Evolutionary conservation across 2,329 filamentous ascomycete genomes (phyloP).

Genomic region (Leptographium wingfieldii): DNA sequence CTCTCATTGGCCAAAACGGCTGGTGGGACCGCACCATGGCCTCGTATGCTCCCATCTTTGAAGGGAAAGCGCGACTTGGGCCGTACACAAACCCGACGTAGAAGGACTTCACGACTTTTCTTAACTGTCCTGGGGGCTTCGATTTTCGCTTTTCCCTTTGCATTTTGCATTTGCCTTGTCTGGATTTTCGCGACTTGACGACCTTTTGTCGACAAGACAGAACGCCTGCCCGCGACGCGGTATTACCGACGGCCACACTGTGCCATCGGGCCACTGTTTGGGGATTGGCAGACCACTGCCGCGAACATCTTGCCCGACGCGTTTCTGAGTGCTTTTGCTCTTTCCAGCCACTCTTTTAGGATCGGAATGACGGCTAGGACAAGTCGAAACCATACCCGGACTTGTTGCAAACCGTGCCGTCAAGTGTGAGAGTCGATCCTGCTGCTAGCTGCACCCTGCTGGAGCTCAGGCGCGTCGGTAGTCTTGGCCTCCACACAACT

Average conservation of each 20-base stretch:
- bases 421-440: background rate
- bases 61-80: conserved; percentile 7
- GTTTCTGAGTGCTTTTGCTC: background rate
- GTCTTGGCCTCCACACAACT: background rate
- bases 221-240: background rate
- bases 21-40: background rate
- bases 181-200: background rate
- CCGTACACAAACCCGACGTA: background rate
- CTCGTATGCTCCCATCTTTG: background rate
- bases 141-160: background rate
- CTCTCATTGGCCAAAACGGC: background rate
- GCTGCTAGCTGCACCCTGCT: background rate
- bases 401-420: background rate
- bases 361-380: background rate
- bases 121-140: background rate
- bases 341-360: background rate
- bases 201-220: background rate
- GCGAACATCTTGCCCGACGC: background rate
- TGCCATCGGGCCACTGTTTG: background rate
- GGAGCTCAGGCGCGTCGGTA: background rate
- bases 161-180: background rate
- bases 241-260: background rate
- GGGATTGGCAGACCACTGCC: background rate
- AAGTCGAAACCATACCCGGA: background rate
- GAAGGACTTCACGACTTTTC: background rate